Conservation (phyloP, 345 rosid species). For the Gossypium bickii region DNA sequence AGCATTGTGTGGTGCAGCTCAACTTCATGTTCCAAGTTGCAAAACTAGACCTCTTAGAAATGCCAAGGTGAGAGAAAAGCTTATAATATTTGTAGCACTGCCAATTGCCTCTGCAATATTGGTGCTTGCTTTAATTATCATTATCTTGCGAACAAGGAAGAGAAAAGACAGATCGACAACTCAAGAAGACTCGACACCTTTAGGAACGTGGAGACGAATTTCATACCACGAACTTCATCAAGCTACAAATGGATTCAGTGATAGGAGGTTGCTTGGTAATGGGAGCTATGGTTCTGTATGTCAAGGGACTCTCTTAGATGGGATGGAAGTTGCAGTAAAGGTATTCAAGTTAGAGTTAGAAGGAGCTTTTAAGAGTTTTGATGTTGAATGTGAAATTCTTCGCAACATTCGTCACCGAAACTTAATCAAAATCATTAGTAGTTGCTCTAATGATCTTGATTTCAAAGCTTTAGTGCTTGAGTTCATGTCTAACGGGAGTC, state of each 20-base stretch:
- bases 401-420: slow-evolving; percentile 17
- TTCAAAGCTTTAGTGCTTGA: not conserved
- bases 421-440: slow-evolving; percentile 12
- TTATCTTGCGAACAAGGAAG: not conserved
- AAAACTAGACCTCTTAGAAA: not conserved
- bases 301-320: slow-evolving; percentile 1
- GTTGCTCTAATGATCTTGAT: not conserved
- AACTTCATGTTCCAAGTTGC: slow-evolving; percentile 8
- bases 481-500: slow-evolving; percentile 13
- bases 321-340: slow-evolving; percentile 13
- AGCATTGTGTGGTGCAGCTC: slow-evolving; percentile 14
- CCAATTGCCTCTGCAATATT: not conserved
- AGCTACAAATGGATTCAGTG: not conserved
- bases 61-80: not conserved
- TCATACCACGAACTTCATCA: slow-evolving; percentile 4
- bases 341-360: slow-evolving; percentile 12
- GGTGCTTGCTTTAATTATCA: not conserved
- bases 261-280: not conserved
- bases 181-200: not conserved
- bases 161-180: not conserved
- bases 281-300: slow-evolving; percentile 22
- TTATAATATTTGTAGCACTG: not conserved
- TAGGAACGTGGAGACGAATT: slow-evolving; percentile 6
- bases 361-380: not conserved
- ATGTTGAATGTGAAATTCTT: slow-evolving; percentile 9